These are phyloP conservation scores for Colletotrichum zoysiae DNA, from an alignment of 2,329 filamentous ascomycete species.

Conservation along the genomic window DNA sequence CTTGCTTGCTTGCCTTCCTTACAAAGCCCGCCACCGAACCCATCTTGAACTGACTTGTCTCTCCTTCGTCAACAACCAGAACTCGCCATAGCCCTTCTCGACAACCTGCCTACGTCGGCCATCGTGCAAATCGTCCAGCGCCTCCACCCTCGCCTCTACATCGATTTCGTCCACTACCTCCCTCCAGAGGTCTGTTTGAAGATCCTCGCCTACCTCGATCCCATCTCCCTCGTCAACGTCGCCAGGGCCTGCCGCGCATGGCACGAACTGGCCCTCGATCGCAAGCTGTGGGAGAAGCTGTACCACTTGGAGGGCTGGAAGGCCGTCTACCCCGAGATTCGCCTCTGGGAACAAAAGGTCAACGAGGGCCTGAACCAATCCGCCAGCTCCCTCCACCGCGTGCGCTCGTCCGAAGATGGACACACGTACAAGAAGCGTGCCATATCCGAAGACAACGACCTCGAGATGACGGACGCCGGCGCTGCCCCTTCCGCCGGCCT, in stretches of 20 bases:
- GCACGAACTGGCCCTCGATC: conserved; percentile 84
- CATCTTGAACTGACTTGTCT: not conserved
- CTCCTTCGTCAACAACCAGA: conserved; percentile 62
- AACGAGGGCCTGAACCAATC: conserved; percentile 59
- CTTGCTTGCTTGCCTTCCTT: too few species aligned
- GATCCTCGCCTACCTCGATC: conserved; percentile 88
- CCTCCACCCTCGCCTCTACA: conserved; percentile 86
- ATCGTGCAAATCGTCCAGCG: conserved; percentile 85
- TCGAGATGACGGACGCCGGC: conserved; percentile 57
- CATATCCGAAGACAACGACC: conserved; percentile 63
- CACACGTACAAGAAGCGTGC: conserved; percentile 68
- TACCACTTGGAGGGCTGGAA: conserved; percentile 92
- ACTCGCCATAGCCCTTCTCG: conserved; percentile 82
- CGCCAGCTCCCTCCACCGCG: conserved; percentile 57
- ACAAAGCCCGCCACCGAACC: too few species aligned
- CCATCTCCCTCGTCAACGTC: conserved; percentile 82
- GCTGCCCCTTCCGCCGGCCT: conserved; percentile 23
- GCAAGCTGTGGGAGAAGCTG: conserved; percentile 85
- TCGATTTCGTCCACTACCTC: conserved; percentile 88
- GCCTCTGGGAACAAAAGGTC: conserved; percentile 72
- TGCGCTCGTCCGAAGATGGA: conserved; percentile 60
- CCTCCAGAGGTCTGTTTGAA: conserved; percentile 93
- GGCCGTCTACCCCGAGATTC: conserved; percentile 74
- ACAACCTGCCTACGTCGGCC: conserved; percentile 82
- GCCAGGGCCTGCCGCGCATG: conserved; percentile 84